These are phyloP conservation scores for Scheffersomyces stambukii DNA, from an alignment of 1,139 yeast genomes.

Conservation along the genomic window DNA sequence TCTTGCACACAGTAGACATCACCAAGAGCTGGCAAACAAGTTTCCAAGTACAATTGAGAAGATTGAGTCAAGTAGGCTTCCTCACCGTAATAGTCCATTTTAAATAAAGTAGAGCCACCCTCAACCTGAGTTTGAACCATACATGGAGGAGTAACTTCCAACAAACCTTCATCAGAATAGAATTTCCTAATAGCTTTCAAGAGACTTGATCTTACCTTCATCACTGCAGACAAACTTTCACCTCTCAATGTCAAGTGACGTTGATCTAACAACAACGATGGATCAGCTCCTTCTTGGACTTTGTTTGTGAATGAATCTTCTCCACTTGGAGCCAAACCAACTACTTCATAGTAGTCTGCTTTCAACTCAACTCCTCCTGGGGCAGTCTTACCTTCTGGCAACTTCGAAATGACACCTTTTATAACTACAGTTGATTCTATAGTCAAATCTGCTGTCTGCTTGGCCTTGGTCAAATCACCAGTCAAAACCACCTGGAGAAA, in stretches of 20 bases:
- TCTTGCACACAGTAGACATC: constrained; percentile 97
- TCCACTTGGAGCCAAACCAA: constrained; percentile 95
- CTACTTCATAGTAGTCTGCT: constrained; percentile 83
- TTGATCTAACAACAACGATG: constrained; percentile 85
- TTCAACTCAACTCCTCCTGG: constrained; percentile 96
- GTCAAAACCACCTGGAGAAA: constrained; percentile 80
- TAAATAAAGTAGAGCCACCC: constrained; percentile 96
- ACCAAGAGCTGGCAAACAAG: constrained; percentile 93
- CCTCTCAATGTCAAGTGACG: constrained; percentile 96
- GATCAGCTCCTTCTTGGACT: constrained; percentile 91
- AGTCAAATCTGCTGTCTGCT: constrained; percentile 79
- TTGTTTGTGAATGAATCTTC: constrained; percentile 94
- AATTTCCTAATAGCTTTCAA: constrained; percentile 72
- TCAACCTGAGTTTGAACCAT: constrained; percentile 99
- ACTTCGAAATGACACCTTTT: constrained; percentile 73
- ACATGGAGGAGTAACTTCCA: constrained; percentile 98
- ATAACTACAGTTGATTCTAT: constrained; percentile 80
- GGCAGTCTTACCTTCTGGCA: constrained; percentile 96
- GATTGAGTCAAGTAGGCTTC: constrained; percentile 96
- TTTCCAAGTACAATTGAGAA: constrained; percentile 94
- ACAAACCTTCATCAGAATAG: constrained; percentile 67
- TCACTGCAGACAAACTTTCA: constrained; percentile 87
- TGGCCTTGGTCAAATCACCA: constrained; percentile 91
- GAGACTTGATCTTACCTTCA: constrained; percentile 89
- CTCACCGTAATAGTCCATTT: constrained; percentile 92